Percentiles rank a stretch among this genome's conserved stretches.
Conservation (phyloP, 805 yeast genomes). For the Kodamaea restingae region DNA sequence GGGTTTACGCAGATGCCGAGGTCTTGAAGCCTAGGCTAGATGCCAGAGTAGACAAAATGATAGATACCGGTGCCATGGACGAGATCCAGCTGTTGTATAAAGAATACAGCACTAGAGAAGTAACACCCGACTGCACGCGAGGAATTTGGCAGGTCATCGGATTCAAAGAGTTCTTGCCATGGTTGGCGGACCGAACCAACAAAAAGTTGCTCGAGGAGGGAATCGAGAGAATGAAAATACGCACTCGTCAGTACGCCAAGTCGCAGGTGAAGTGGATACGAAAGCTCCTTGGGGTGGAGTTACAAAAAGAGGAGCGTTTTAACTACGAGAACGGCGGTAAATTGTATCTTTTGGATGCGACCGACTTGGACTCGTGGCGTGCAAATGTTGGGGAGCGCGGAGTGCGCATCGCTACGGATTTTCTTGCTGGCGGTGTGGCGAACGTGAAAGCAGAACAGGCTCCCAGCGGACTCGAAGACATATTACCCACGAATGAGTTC, state of each 20-base stretch:
- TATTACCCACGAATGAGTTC: conserved; percentile 25
- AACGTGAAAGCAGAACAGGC: conserved; percentile 24
- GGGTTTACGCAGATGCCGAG: conserved; percentile 72
- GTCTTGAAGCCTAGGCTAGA: conserved; percentile 64
- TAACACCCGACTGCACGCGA: conserved; percentile 50
- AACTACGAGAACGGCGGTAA: conserved; percentile 57
- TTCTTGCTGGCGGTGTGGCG: conserved; percentile 26
- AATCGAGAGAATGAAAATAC: conserved; percentile 70
- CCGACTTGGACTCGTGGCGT: conserved; percentile 63
- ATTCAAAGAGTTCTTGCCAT: conserved; percentile 82
- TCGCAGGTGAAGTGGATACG: conserved; percentile 89
- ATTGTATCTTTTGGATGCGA: conserved; percentile 69
- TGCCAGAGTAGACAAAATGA: conserved; percentile 78
- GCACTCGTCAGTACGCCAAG: conserved; percentile 84
- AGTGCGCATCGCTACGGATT: conserved; percentile 39
- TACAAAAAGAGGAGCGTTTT: conserved; percentile 43
- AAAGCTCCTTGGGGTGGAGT: conserved; percentile 61
- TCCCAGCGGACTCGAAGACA: conserved; percentile 21
- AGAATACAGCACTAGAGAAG: conserved; percentile 31
- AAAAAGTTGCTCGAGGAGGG: conserved; percentile 38
- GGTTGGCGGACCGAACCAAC: conserved; percentile 33
- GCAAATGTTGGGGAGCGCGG: conserved; percentile 56
- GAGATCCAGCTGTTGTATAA: conserved; percentile 64
- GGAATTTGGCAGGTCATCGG: conserved; percentile 97
- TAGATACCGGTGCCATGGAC: conserved; percentile 58